Evolutionary conservation across 768 basidiomycete genomes (phyloP).

Genomic region (Exsudoporus frostii): DNA sequence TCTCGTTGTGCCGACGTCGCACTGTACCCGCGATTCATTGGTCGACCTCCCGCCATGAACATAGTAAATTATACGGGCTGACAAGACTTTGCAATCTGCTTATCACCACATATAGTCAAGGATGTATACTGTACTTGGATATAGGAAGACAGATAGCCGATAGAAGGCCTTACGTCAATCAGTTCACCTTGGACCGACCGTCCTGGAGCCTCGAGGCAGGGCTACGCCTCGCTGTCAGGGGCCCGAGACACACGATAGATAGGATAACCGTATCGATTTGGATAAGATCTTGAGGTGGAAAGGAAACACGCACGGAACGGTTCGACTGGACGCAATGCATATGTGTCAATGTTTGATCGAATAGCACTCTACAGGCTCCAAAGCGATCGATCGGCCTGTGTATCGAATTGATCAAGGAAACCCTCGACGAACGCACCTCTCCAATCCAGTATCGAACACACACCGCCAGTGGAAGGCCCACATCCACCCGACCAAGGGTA

Average conservation of each 20-base stretch:
- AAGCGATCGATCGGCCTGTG: neutral
- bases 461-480: neutral
- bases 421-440: neutral
- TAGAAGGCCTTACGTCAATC: slow-evolving; percentile 17
- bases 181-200: neutral
- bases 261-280: slow-evolving; percentile 1
- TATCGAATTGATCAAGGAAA: neutral
- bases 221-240: slow-evolving; percentile 7
- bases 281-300: slow-evolving; percentile 1
- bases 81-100: neutral
- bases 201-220: slow-evolving; percentile 17
- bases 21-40: slow-evolving; percentile 7
- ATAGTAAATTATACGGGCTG: neutral
- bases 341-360: neutral
- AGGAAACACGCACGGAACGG: neutral
- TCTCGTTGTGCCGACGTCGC: neutral
- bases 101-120: slow-evolving; percentile 5
- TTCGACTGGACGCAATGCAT: neutral
- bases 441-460: neutral
- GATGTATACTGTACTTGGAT: neutral
- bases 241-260: slow-evolving; percentile 5
- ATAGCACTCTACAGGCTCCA: neutral
- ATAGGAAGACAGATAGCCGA: slow-evolving; percentile 1
- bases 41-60: neutral
- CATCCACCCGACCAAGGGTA: neutral